phyloP scores from a whole-genome alignment of 2,329 filamentous ascomycete species.

The Verticillium klebahnii region DNA sequence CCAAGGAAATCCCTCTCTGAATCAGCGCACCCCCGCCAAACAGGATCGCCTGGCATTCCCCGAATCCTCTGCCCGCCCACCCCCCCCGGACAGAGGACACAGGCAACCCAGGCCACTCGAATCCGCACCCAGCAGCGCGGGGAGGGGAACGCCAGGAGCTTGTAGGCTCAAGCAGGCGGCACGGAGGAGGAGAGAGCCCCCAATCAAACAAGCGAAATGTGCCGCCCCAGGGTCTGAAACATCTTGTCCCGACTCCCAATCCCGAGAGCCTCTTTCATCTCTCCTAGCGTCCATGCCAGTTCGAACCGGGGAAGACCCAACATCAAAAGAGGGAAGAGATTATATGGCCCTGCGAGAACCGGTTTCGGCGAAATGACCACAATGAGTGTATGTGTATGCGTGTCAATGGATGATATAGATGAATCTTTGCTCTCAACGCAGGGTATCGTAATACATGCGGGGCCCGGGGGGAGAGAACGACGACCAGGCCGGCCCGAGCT shows the following conservation, averaged over 20 bases:
- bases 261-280: not conserved
- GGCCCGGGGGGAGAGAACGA: not conserved
- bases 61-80: not conserved
- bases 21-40: not conserved
- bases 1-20: not conserved
- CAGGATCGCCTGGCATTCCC: not conserved
- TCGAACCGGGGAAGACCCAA: not conserved
- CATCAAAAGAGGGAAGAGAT: not conserved
- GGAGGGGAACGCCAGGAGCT: no score
- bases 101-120: not conserved
- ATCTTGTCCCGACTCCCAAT: not conserved
- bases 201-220: constrained; percentile 4
- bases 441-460: not conserved
- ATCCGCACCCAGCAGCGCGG: not conserved
- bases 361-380: not conserved
- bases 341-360: not conserved
- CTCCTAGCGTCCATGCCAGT: not conserved
- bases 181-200: not conserved
- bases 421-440: not conserved
- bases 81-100: not conserved
- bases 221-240: constrained; percentile 2
- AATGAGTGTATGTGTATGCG: not conserved
- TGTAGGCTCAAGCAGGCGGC: no score
- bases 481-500: not conserved
- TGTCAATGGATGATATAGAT: not conserved